Conservation (phyloP, 2,329 filamentous ascomycete species). For the Stagonosporopsis chrysanthemi region DNA sequence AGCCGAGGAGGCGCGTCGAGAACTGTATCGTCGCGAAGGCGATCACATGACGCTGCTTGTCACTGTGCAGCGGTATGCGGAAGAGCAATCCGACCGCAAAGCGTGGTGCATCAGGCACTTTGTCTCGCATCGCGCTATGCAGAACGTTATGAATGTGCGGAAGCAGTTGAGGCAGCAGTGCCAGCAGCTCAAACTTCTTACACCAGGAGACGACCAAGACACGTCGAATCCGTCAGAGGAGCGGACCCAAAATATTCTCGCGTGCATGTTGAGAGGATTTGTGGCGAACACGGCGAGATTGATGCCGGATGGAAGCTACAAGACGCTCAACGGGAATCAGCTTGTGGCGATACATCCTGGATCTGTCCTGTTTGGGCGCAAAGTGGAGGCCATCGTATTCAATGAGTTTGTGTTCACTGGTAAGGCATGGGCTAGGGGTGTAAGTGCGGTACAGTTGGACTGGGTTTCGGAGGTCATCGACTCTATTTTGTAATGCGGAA, state of each 20-base stretch:
- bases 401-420: constrained; percentile 72
- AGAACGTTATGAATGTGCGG: constrained; percentile 69
- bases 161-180: constrained; percentile 68
- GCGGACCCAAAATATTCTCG: constrained; percentile 60
- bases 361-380: constrained; percentile 64
- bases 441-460: constrained; percentile 68
- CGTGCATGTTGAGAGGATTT: constrained; percentile 66
- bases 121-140: constrained; percentile 70
- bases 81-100: constrained; percentile 65
- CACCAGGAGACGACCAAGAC: constrained; percentile 25
- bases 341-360: constrained; percentile 69
- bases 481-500: constrained; percentile 32
- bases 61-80: constrained; percentile 66
- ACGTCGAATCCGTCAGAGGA: constrained; percentile 48
- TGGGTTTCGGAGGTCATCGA: constrained; percentile 65
- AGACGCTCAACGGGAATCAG: constrained; percentile 67
- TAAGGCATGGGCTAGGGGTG: constrained; percentile 67
- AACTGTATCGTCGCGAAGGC: constrained; percentile 66
- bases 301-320: constrained; percentile 67
- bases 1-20: constrained; percentile 62
- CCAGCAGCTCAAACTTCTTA: constrained; percentile 54
- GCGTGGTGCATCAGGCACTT: constrained; percentile 66
- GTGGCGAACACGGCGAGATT: constrained; percentile 66
- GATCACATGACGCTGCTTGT: constrained; percentile 70
- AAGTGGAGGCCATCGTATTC: constrained; percentile 69